Evolutionary conservation across 179 eudicot genomes (phyloP), one percentile per base, ranked within the genome.

Genomic region (Vitellaria paradoxa): DNA sequence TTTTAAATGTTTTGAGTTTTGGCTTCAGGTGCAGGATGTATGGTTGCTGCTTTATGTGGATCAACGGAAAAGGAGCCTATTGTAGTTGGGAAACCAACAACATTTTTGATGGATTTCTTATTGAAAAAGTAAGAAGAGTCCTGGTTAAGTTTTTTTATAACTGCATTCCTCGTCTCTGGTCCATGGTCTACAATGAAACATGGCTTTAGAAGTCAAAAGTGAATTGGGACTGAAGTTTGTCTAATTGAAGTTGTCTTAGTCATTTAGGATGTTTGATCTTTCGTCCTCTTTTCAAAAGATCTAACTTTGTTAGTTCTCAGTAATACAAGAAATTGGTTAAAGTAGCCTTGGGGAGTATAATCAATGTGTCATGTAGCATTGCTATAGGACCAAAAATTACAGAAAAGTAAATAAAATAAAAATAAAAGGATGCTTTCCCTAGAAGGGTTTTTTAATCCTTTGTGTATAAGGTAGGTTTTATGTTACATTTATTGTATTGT

Each of bases 1-100:
- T 37, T 56, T 37, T 69, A 56, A 45, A 24, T 47, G 78, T n/a
- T 3, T 17, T 64, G 21, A 56, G 45, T 71, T 80, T 73, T 79
- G 77, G 68, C 68, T 84, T 73, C 88, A 95, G 97, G 99, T 68
- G 99, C 98, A 23, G 99, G 98, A 82, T 93, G 98, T 72, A 93
- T 96, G 98, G 99, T 93, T 82, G 96, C 92, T 84, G 99, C 99
- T 60, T 83, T 93, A 15, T 89, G 97, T 77, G 98, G 98, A 24
- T 78, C 99, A 64, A 89, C 98, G 56, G 78, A 91, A 82, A 91
- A 85, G 77, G 95, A 96, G 80, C 99, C 98, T 59, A 73, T 82
- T 72, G 97, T 93, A 50, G 99, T 96, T 18, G 99, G 99, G 72
- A 96, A 96, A 77, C 98, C 98, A 13, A 89, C 98, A 0, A 85